phyloP scores from a whole-genome alignment of 164 flowering plant species.

The Vitis labrusca region DNA sequence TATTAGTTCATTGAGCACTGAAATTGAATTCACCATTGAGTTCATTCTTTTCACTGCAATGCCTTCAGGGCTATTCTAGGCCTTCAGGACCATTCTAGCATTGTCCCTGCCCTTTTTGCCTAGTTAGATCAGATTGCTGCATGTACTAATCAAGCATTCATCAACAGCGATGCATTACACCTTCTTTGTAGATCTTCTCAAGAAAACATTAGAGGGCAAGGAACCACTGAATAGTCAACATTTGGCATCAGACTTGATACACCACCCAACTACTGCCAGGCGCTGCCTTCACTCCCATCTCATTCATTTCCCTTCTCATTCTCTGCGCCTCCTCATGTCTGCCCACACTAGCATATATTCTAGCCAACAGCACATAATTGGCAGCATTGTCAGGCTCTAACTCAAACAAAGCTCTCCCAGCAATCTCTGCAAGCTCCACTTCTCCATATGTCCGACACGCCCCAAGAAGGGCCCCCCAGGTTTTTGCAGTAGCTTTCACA shows the following conservation, averaged over 20 bases:
- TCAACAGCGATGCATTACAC: no score
- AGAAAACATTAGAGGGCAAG: no score
- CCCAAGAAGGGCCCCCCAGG: constrained; percentile 81
- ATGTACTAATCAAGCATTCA: no score
- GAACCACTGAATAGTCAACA: no score
- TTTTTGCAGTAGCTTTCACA: constrained; percentile 55
- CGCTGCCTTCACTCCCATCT: constrained; percentile 47
- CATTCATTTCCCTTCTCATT: constrained; percentile 57
- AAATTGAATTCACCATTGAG: no score
- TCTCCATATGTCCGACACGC: constrained; percentile 71
- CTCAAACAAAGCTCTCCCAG: constrained; percentile 57
- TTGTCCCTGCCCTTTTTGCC: no score
- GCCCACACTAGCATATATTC: constrained; percentile 52
- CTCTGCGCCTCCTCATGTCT: constrained; percentile 60
- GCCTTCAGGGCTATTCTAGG: no score
- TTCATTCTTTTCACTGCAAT: no score
- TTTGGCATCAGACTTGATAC: constrained; percentile 9
- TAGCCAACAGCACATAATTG: constrained; percentile 58
- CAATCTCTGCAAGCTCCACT: constrained; percentile 63
- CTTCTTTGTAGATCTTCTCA: no score
- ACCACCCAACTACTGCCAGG: constrained; percentile 73
- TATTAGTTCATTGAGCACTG: no score
- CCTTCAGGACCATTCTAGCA: no score
- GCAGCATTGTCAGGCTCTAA: constrained; percentile 72
- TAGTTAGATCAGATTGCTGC: no score